phyloP scores from a whole-genome alignment of 495 filamentous ascomycete genomes.

The Penicillium goetzii region DNA sequence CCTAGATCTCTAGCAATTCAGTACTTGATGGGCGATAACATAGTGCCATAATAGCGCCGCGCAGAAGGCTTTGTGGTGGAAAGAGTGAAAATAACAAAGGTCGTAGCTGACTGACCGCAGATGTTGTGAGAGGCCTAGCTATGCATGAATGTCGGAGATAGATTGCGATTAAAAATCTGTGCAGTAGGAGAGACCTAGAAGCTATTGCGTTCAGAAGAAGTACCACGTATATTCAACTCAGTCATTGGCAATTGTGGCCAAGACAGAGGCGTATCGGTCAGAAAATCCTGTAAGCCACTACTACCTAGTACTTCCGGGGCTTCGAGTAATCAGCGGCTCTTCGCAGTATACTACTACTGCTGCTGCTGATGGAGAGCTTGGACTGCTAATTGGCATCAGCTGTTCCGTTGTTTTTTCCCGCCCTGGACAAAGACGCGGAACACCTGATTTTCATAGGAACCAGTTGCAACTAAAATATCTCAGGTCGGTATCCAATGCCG shows the following conservation, averaged over 20 bases:
- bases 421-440: background rate
- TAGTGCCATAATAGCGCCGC: background rate
- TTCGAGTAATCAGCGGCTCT: background rate
- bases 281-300: slow-evolving; percentile 10
- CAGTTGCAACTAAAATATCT: background rate
- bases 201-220: background rate
- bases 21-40: background rate
- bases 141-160: background rate
- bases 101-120: background rate
- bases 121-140: background rate
- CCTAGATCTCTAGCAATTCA: background rate
- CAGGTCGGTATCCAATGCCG: background rate
- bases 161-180: background rate
- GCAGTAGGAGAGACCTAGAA: background rate
- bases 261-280: background rate
- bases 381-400: background rate
- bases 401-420: slow-evolving; percentile 6
- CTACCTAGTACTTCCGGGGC: too few relatives aligned
- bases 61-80: background rate
- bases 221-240: background rate
- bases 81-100: background rate
- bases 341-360: background rate
- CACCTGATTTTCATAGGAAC: background rate
- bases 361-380: background rate
- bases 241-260: background rate